Evolutionary conservation across 2,329 filamentous ascomycete genomes (phyloP).

Genomic region (Pseudocercospora fijiensis): DNA sequence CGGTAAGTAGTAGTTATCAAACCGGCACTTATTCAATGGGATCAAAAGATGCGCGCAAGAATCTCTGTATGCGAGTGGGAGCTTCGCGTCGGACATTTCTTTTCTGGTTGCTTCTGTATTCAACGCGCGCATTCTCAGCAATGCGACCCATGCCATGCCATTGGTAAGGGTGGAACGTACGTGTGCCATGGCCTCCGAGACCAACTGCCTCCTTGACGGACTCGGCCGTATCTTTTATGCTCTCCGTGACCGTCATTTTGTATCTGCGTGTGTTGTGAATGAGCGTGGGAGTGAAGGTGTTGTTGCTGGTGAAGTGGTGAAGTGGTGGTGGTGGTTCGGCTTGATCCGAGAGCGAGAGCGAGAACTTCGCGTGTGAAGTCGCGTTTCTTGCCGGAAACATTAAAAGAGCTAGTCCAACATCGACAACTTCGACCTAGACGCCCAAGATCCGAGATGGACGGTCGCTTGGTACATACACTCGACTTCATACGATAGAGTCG

Average conservation of each 20-base stretch:
- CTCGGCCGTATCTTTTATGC: conserved; percentile 26
- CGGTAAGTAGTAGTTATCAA: conserved; percentile 86
- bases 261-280: not conserved
- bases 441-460: not conserved
- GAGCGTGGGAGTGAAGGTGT: not conserved
- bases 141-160: conserved; percentile 14
- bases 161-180: conserved; percentile 34
- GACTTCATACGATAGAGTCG: not conserved
- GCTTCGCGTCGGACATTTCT: conserved; percentile 87
- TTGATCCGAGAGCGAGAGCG: not conserved
- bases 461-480: not conserved
- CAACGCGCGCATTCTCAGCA: not conserved
- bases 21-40: conserved; percentile 90
- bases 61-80: conserved; percentile 90
- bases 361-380: not conserved
- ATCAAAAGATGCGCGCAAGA: conserved; percentile 93
- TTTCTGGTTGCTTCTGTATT: conserved; percentile 72
- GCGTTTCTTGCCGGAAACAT: not conserved
- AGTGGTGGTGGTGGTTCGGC: not conserved
- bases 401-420: not conserved
- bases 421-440: not conserved
- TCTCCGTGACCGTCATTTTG: conserved; percentile 42
- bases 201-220: conserved; percentile 49
- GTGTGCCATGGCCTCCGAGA: conserved; percentile 41
- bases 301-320: not conserved